Evolutionary conservation across 1,284 basidiomycete species (phyloP).

Genomic region (Pseudozyma sp.): DNA sequence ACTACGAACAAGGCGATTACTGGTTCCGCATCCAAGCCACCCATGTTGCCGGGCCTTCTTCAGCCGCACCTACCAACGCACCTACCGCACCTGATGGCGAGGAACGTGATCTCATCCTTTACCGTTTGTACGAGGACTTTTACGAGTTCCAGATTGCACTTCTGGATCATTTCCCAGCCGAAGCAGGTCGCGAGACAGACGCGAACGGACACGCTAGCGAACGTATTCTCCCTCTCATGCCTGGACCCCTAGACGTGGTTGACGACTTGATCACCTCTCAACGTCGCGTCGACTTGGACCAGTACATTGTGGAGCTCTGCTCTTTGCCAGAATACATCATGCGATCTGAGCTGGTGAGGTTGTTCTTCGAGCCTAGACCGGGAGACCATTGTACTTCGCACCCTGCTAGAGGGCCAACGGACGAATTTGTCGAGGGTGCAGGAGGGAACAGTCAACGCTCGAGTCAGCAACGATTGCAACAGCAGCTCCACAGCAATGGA

Average conservation of each 20-base stretch:
- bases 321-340: slow-evolving; percentile 81
- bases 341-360: slow-evolving; percentile 81
- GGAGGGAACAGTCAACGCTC: slow-evolving; percentile 13
- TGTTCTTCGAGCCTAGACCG: slow-evolving; percentile 86
- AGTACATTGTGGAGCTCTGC: slow-evolving; percentile 86
- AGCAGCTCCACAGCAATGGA: slow-evolving; percentile 29
- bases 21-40: slow-evolving; percentile 95
- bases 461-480: slow-evolving; percentile 16
- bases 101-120: slow-evolving; percentile 83
- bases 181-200: slow-evolving; percentile 47
- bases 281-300: slow-evolving; percentile 84
- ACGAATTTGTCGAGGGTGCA: slow-evolving; percentile 31
- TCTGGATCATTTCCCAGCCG: slow-evolving; percentile 45
- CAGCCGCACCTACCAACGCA: slow-evolving; percentile 36
- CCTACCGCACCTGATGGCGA: slow-evolving; percentile 58
- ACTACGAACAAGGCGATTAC: slow-evolving; percentile 93
- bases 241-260: slow-evolving; percentile 84
- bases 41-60: slow-evolving; percentile 71
- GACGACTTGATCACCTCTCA: slow-evolving; percentile 87
- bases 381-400: slow-evolving; percentile 75
- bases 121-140: slow-evolving; percentile 97
- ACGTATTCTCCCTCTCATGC: slow-evolving; percentile 93
- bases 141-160: slow-evolving; percentile 95
- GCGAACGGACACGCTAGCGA: slow-evolving; percentile 71
- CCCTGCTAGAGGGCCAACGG: slow-evolving; percentile 27